Evolutionary conservation across 371 early-diverging fungal genomes (phyloP).

Genomic region (Conidiobolus incongruus): DNA sequence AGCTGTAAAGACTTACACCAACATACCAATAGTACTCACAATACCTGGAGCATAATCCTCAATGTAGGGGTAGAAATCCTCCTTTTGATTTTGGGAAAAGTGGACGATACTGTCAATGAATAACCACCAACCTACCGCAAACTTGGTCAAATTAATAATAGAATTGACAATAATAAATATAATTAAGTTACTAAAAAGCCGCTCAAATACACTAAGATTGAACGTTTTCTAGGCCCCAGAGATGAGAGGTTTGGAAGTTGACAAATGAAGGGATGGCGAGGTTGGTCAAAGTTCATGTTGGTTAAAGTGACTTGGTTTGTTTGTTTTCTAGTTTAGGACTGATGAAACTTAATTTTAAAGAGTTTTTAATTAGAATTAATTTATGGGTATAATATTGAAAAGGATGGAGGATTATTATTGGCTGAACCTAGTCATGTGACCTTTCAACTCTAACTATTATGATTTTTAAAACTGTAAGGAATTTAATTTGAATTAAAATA

Average conservation of each 20-base stretch:
- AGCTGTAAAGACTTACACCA: neutral
- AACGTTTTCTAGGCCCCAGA: neutral
- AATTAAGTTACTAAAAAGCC: conserved; percentile 1
- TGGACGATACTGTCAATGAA: conserved; percentile 3
- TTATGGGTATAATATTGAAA: too few relatives aligned
- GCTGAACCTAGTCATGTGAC: too few relatives aligned
- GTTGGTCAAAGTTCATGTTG: neutral
- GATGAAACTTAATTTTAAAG: too few relatives aligned
- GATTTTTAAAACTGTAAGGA: too few relatives aligned
- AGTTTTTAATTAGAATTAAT: too few relatives aligned
- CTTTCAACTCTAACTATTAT: too few relatives aligned
- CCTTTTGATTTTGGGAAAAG: neutral
- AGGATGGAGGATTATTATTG: too few relatives aligned
- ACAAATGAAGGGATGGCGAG: neutral
- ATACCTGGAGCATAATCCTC: conserved; percentile 4
- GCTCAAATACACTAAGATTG: neutral
- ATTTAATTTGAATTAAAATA: too few relatives aligned
- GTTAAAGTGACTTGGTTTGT: neutral
- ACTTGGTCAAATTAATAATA: neutral
- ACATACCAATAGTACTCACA: conserved; percentile 3
- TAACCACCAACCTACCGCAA: conserved; percentile 5
- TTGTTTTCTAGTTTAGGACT: too few relatives aligned
- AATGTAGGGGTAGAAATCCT: neutral
- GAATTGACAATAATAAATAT: neutral
- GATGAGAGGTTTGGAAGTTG: neutral